phyloP scores from a whole-genome alignment of 108 stramenopile genomes.

The Skeletonema tropicum region DNA sequence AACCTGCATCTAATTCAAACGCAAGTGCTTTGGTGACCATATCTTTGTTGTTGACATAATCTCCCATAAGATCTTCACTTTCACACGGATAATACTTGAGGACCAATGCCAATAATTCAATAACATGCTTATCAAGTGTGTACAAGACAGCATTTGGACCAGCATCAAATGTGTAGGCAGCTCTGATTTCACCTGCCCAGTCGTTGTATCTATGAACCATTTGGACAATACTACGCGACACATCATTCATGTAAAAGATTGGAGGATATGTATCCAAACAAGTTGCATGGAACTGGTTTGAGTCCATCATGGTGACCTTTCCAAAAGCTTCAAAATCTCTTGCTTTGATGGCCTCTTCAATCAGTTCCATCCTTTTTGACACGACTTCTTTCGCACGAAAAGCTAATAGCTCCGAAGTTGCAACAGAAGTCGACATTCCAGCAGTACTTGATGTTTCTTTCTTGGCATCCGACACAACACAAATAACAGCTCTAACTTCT shows the following conservation, averaged over 20 bases:
- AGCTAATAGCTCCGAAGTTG: conserved; percentile 83
- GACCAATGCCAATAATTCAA: conserved; percentile 79
- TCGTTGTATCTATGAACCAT: conserved; percentile 88
- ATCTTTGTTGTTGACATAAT: conserved; percentile 61
- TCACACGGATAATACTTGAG: conserved; percentile 70
- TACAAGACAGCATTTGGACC: conserved; percentile 98
- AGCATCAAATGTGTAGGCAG: conserved; percentile 99
- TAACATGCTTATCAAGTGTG: conserved; percentile 66
- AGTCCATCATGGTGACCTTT: conserved; percentile 94
- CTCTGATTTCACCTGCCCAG: conserved; percentile 80
- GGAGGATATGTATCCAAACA: conserved; percentile 99
- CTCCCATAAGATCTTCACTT: conserved; percentile 31
- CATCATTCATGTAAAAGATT: conserved; percentile 99
- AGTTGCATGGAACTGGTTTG: conserved; percentile 97
- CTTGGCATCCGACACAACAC: conserved; percentile 93
- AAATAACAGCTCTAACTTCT: conserved; percentile 91
- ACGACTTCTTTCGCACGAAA: conserved; percentile 88
- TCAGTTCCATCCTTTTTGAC: conserved; percentile 80
- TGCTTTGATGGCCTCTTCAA: conserved; percentile 85
- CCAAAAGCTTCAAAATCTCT: conserved; percentile 95
- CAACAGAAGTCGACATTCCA: conserved; percentile 93
- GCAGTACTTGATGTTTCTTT: conserved; percentile 96
- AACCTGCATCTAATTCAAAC: conserved; percentile 48
- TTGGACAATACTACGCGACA: conserved; percentile 66
- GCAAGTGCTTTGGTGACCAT: conserved; percentile 42